Evolutionary conservation across 2,329 filamentous ascomycete species (phyloP), one percentile per base, ranked within the genome.

Genomic region (Huntiella savannae): DNA sequence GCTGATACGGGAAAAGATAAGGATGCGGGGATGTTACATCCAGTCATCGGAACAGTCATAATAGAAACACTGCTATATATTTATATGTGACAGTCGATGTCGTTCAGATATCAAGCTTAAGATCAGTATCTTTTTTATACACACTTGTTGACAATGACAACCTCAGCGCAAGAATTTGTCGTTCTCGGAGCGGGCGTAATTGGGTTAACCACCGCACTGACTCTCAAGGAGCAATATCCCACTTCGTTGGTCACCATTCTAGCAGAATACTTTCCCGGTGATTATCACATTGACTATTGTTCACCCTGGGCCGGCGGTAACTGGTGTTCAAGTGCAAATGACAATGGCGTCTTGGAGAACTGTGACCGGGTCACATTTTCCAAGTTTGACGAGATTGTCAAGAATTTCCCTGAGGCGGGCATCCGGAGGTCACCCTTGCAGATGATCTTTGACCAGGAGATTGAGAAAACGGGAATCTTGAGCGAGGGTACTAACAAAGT

Each of bases 271-370:
- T 85, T 88, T 74, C 83, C 84, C 0, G 83, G 84, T 36, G 83
- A 91, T 62, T 86, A 85, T 59, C 78, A 83, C 53, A 77, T 83
- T 51, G 78, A 86, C 63, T 91, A 91, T 58, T 75, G 80, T 1
- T 86, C 80, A 2, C 81, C 81, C 0, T 87, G 80, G 81, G 82
- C 81, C 2, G 82, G 82, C 15, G 81, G 80, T 50, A 84, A 85
- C 37, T 54, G 52, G 51, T 58, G 80, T 71, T 56, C 59, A 75
- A 48, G 80, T 74, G 73, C 78, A 54, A 49, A 45, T 32, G 52
- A 52, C 69, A 64, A 47, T 13, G 43, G 51, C 2, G 34, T 37
- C 5, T 41, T 50, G 16, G 47, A 49, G 45, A 44, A 52, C 10
- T 47, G 51, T 19, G 54, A 53, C 33, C 51, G 48, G n/a, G 47